These are phyloP conservation scores for Atkinsonella hypoxylon DNA, from an alignment of 2,329 filamentous ascomycete species.

Conservation along the genomic window DNA sequence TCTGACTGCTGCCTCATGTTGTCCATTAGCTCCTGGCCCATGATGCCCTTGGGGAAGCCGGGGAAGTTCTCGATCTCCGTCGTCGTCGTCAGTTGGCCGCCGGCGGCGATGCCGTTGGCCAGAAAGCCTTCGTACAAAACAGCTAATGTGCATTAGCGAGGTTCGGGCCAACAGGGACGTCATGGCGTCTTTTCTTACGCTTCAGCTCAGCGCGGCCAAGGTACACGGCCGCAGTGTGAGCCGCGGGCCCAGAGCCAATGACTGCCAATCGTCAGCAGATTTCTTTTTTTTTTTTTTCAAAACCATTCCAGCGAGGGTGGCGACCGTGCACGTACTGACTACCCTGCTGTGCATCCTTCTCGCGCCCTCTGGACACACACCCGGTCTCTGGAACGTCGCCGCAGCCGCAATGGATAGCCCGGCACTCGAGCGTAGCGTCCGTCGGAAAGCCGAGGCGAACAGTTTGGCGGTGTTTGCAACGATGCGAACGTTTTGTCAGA, in stretches of 20 bases:
- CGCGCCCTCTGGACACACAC: conserved; percentile 7
- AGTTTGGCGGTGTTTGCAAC: conserved; percentile 52
- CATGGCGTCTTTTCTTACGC: too few species aligned
- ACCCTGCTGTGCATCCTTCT: conserved; percentile 85
- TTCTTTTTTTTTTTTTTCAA: too few species aligned
- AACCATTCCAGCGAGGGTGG: too few species aligned
- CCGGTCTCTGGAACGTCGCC: conserved; percentile 41
- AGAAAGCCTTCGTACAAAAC: conserved; percentile 97
- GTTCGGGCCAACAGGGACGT: too few species aligned
- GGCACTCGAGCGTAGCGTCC: conserved; percentile 63
- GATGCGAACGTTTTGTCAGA: not conserved
- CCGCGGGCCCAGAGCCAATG: conserved; percentile 90
- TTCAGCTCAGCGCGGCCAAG: conserved; percentile 88
- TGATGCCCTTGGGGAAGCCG: conserved; percentile 81
- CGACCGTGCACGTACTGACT: conserved; percentile 52
- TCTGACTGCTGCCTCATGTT: conserved; percentile 86
- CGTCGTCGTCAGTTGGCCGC: conserved; percentile 93
- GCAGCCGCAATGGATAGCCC: conserved; percentile 63
- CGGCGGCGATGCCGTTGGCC: conserved; percentile 90
- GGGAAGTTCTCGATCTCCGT: conserved; percentile 98
- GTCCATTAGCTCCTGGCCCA: conserved; percentile 85
- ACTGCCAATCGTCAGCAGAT: conserved; percentile 29
- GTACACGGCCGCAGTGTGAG: conserved; percentile 95
- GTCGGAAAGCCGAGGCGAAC: conserved; percentile 76
- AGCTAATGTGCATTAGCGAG: conserved; percentile 33